Percentiles rank a stretch among this genome's conserved stretches.
These are phyloP conservation scores for Malus orientalis DNA, from an alignment of 306 rosid genomes.

Conservation along the genomic window DNA sequence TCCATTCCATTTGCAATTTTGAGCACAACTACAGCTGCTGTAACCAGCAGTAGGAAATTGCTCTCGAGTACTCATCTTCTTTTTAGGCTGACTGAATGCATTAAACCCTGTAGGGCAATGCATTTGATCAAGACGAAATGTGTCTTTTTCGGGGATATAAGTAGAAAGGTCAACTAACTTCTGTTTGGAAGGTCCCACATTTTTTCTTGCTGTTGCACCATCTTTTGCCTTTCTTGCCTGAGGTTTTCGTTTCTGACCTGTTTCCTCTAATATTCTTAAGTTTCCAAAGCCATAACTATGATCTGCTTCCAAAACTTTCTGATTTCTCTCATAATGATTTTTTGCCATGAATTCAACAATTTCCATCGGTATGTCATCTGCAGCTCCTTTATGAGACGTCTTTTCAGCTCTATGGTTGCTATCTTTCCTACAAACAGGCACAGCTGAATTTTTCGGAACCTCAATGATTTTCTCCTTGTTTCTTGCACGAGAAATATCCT, in stretches of 20 bases:
- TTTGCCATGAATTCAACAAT: constrained; percentile 88
- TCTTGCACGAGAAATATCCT: constrained; percentile 51
- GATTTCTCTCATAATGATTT: constrained; percentile 73
- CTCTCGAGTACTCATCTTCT: constrained; percentile 37
- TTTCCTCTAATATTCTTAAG: constrained; percentile 32
- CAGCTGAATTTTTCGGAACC: constrained; percentile 31
- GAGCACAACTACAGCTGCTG: constrained; percentile 40
- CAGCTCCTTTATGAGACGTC: constrained; percentile 48
- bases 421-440: constrained; percentile 23
- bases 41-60: constrained; percentile 48
- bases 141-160: constrained; percentile 29
- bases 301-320: constrained; percentile 26
- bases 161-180: constrained; percentile 43
- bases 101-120: constrained; percentile 28
- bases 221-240: constrained; percentile 39
- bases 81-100: constrained; percentile 49
- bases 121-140: constrained; percentile 39
- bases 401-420: constrained; percentile 32
- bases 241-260: constrained; percentile 33
- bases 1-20: constrained; percentile 42
- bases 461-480: constrained; percentile 33
- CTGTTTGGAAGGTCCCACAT: constrained; percentile 41
- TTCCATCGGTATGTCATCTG: constrained; percentile 89
- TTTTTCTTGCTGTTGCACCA: constrained; percentile 32
- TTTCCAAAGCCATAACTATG: constrained; percentile 32